These are phyloP conservation scores for Thielaviopsis euricoi DNA, from an alignment of 2,329 filamentous ascomycete species.

Conservation along the genomic window DNA sequence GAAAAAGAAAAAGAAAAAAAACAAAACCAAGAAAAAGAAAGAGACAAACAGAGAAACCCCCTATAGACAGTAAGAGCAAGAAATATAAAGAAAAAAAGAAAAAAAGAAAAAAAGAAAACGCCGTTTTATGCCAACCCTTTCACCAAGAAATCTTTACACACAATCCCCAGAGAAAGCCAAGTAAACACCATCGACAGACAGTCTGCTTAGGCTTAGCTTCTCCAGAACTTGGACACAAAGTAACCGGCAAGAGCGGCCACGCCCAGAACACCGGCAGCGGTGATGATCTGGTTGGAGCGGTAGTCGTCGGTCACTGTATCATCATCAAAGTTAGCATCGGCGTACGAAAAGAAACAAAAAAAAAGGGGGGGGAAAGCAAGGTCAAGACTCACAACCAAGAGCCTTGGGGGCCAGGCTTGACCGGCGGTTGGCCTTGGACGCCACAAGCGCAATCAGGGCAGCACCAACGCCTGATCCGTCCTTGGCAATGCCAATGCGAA, in stretches of 20 bases:
- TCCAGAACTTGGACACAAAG: conserved; percentile 14
- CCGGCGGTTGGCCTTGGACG: conserved; percentile 28
- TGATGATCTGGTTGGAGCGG: conserved; percentile 18
- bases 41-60: conserved; percentile 9
- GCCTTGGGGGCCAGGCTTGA: conserved; percentile 8
- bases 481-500: conserved; percentile 91
- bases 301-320: conserved; percentile 19
- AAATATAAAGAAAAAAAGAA: conserved; percentile 2
- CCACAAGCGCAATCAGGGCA: conserved; percentile 83
- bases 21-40: conserved; percentile 8
- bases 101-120: conserved; percentile 9
- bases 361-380: not conserved
- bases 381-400: conserved; percentile 6
- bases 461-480: conserved; percentile 70
- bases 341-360: not conserved
- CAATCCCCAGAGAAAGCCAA: not conserved
- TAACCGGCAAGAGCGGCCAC: conserved; percentile 22
- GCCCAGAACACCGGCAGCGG: conserved; percentile 22
- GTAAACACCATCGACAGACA: not conserved
- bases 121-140: not conserved
- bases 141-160: conserved; percentile 5
- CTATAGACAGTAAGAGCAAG: not conserved
- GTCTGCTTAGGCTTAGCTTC: not conserved
- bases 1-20: conserved; percentile 2
- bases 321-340: not conserved